Evolutionary conservation across 495 filamentous ascomycete genomes (phyloP).

Genomic region (Neurospora hispaniola): DNA sequence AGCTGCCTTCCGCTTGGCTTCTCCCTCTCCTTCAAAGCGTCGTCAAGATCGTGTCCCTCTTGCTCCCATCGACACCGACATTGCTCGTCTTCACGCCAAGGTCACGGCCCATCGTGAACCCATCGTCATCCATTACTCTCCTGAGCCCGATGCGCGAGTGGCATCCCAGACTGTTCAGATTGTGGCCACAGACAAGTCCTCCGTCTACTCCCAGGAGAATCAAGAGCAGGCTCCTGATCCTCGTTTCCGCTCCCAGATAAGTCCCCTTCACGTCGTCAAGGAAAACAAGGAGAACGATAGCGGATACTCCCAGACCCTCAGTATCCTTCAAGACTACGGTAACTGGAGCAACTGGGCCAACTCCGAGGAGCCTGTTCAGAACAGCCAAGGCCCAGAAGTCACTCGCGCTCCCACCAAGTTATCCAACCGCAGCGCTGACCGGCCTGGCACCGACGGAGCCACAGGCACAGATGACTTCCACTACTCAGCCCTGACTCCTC

Average conservation of each 20-base stretch:
- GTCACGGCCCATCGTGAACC: background rate
- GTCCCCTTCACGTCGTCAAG: conserved; percentile 18
- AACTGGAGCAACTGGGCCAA: conserved; percentile 5
- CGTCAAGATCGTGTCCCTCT: background rate
- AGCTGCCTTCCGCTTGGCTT: background rate
- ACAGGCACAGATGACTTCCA: background rate
- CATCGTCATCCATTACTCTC: conserved; percentile 1
- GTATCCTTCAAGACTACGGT: conserved; percentile 16
- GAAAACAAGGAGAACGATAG: background rate
- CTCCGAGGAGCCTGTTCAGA: background rate
- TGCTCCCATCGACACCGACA: conserved; percentile 7
- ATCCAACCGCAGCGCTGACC: background rate
- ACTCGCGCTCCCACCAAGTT: background rate
- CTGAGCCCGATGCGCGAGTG: background rate
- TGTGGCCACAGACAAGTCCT: conserved; percentile 5
- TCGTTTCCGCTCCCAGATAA: conserved; percentile 3
- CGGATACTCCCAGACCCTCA: conserved; percentile 4
- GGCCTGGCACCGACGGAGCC: background rate
- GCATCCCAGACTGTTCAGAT: background rate
- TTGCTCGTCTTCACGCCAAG: conserved; percentile 7
- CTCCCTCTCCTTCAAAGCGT: background rate
- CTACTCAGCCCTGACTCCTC: conserved; percentile 14
- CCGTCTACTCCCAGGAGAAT: conserved; percentile 17
- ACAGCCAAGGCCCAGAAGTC: background rate
- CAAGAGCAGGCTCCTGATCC: background rate